phyloP scores from a whole-genome alignment of 192 early-diverging fungal genomes.

The Podila clonocystis region DNA sequence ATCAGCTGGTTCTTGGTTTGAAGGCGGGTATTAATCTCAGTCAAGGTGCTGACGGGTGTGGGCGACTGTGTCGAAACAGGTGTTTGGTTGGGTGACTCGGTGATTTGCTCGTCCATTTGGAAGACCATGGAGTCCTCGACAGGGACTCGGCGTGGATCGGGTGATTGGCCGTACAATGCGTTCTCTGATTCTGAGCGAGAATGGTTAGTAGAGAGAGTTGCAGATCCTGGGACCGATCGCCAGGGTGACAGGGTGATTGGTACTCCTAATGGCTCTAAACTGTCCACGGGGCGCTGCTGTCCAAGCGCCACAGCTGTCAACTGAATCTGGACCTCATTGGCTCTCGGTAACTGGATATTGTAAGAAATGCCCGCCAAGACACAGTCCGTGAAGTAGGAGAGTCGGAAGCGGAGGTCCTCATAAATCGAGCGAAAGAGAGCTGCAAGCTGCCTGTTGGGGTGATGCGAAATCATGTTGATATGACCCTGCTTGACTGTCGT shows the following conservation, averaged over 20 bases:
- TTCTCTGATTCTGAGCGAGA: constrained; percentile 46
- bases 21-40: constrained; percentile 9
- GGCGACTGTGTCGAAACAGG: constrained; percentile 9
- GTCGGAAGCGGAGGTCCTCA: constrained; percentile 68
- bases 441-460: constrained; percentile 80
- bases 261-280: constrained; percentile 28
- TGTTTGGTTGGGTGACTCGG: constrained; percentile 20
- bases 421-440: constrained; percentile 72
- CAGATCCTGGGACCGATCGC: constrained; percentile 39
- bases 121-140: constrained; percentile 51
- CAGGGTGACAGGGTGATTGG: constrained; percentile 45
- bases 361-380: constrained; percentile 72
- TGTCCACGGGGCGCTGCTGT: constrained; percentile 33
- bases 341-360: constrained; percentile 67
- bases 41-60: neutral
- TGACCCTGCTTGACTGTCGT: constrained; percentile 69
- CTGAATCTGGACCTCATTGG: constrained; percentile 70
- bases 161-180: neutral
- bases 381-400: constrained; percentile 71
- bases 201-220: constrained; percentile 22
- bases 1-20: neutral
- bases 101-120: constrained; percentile 40
- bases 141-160: neutral
- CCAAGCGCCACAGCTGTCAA: constrained; percentile 71
- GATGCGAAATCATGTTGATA: constrained; percentile 66